Evolutionary conservation across 2,329 filamentous ascomycete genomes (phyloP).

Genomic region (Penicillium sp.): DNA sequence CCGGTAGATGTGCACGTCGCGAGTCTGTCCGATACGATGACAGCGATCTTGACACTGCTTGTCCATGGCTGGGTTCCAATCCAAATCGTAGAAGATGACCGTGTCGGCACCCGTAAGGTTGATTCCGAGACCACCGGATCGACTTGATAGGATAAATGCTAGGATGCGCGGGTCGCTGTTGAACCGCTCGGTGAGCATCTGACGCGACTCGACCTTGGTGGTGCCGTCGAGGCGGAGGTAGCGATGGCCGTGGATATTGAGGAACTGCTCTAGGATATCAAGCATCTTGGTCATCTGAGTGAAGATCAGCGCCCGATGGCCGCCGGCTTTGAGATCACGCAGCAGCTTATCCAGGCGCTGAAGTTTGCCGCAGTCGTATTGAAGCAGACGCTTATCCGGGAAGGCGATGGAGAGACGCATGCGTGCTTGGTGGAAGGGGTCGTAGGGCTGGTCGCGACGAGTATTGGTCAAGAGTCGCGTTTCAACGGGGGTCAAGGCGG

Average conservation of each 20-base stretch:
- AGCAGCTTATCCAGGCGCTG: slow-evolving; percentile 85
- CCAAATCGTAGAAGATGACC: slow-evolving; percentile 97
- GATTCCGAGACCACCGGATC: slow-evolving; percentile 92
- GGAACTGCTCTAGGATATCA: slow-evolving; percentile 94
- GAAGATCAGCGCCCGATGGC: slow-evolving; percentile 94
- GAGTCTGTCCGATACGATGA: slow-evolving; percentile 95
- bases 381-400: slow-evolving; percentile 90
- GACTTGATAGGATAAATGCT: slow-evolving; percentile 91
- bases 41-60: slow-evolving; percentile 98
- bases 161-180: slow-evolving; percentile 91
- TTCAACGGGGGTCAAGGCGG: slow-evolving; percentile 66
- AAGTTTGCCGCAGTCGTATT: slow-evolving; percentile 97
- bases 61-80: slow-evolving; percentile 99
- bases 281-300: slow-evolving; percentile 99
- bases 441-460: slow-evolving; percentile 59
- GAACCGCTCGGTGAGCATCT: slow-evolving; percentile 94
- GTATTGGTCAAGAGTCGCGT: slow-evolving; percentile 47
- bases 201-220: slow-evolving; percentile 92
- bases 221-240: slow-evolving; percentile 96
- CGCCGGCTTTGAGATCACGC: slow-evolving; percentile 81
- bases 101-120: slow-evolving; percentile 96
- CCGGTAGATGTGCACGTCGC: slow-evolving; percentile 97
- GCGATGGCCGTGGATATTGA: slow-evolving; percentile 96
- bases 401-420: slow-evolving; percentile 95
- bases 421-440: slow-evolving; percentile 91